Evolutionary conservation across 495 filamentous ascomycete species (phyloP), one percentile per base, ranked within the genome.

Genomic region (Penicillium pancosmium): DNA sequence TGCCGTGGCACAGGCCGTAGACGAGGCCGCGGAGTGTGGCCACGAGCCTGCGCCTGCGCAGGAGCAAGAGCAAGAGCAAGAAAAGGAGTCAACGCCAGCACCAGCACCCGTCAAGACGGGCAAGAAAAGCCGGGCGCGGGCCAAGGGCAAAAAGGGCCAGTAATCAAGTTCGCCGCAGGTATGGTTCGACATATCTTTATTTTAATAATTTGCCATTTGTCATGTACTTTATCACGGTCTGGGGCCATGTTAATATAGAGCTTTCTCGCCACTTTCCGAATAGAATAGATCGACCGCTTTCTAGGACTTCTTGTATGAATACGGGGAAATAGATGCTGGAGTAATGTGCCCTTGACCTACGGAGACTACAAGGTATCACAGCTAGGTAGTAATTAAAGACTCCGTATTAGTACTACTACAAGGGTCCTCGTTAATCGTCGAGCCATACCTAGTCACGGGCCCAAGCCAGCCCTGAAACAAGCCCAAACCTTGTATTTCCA

Each of bases 21-120:
- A 55, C 16, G 60, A 68, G 23, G 23, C 60, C 38, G 63, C 54
- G 1, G 55, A 66, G 3, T 64, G 62, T 54, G 63, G 66, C 25
- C 60, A 68, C 33, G 65, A 68, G 52, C n/a, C n/a, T n/a, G n/a
- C 19, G 19, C 25, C n/a, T 19, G 16, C 43, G 19, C 21, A 51
- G 1, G 21, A 34, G 41, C 41, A 44, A 0, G n/a, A 25, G 4
- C 41, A 18, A 18, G 16, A 44, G 41, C 16, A 9, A 18, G 41
- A 9, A 4, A 13, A 16, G 6, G 16, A 16, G 41, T n/a, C 41
- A 0, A 19, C 15, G 15, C 41, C 41, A 19, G 36, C 15, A 4
- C 41, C 3, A 5, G 41, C 13, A 18, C 41, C 41, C n/a, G 41
- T 44, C 8, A 44, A 44, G 41, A 44, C 41, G 15, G 41, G 41